Percentiles rank a stretch among this genome's conserved stretches.
phyloP scores from a whole-genome alignment of 306 rosid genomes.

The Castanea crenata region DNA sequence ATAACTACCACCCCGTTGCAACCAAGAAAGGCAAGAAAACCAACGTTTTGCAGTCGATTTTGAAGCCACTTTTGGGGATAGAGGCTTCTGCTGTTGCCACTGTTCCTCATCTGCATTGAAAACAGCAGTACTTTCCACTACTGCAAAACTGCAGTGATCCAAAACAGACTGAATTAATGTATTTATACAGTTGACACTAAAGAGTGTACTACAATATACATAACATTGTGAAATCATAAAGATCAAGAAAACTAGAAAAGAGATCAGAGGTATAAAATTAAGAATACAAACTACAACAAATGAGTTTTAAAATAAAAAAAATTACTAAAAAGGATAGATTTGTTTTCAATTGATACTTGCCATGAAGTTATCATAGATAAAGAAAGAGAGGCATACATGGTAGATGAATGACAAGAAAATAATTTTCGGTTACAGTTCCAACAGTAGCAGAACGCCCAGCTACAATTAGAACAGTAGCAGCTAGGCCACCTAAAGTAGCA shows the following conservation, averaged over 20 bases:
- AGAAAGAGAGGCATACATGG: slow-evolving; percentile 42
- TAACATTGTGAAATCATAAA: neutral
- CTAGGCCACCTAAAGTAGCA: slow-evolving; percentile 28
- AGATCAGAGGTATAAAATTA: neutral
- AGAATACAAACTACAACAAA: neutral
- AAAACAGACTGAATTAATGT: slow-evolving; percentile 22
- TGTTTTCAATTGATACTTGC: slow-evolving; percentile 14
- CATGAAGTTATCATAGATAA: slow-evolving; percentile 9
- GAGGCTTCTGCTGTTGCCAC: slow-evolving; percentile 11
- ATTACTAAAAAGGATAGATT: neutral
- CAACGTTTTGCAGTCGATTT: slow-evolving; percentile 15
- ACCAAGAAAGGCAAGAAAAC: slow-evolving; percentile 26
- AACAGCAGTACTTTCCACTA: slow-evolving; percentile 14
- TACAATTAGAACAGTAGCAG: slow-evolving; percentile 32
- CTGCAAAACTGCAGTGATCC: slow-evolving; percentile 46
- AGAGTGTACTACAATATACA: neutral
- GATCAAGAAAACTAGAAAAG: neutral
- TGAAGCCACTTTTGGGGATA: slow-evolving; percentile 11
- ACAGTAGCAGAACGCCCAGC: slow-evolving; percentile 39
- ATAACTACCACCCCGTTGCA: no score
- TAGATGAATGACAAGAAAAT: slow-evolving; percentile 20
- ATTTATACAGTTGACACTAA: slow-evolving; percentile 2
- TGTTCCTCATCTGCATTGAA: slow-evolving; percentile 19
- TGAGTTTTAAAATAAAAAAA: neutral
- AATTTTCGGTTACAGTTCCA: slow-evolving; percentile 30